A percentile compares a stretch with the other conserved stretches of the same genome.
These are phyloP conservation scores for Fusarium fujikuroi DNA, from an alignment of 2,329 filamentous ascomycete species.

Conservation along the genomic window DNA sequence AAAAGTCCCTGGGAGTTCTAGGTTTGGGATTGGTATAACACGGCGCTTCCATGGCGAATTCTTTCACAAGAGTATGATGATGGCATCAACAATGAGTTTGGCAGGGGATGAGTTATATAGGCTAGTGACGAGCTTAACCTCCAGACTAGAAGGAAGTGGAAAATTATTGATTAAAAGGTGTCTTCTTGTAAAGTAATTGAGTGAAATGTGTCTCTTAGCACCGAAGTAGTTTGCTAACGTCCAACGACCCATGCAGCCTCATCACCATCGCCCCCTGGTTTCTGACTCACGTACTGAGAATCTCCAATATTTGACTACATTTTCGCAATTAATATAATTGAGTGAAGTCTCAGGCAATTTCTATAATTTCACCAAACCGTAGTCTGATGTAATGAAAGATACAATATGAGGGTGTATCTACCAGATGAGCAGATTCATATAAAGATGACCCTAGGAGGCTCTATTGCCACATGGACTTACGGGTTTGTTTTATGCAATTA, in stretches of 20 bases:
- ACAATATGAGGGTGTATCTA: neutral
- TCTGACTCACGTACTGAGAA: neutral
- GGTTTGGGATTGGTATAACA: conserved; percentile 11
- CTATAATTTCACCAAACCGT: neutral
- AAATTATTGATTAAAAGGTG: neutral
- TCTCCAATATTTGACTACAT: fast-evolving
- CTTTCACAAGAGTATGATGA: conserved; percentile 16
- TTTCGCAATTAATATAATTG: neutral
- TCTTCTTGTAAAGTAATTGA: neutral
- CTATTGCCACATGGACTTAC: neutral
- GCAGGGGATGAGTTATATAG: neutral
- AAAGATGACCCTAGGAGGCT: neutral
- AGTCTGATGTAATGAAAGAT: too few relatives aligned
- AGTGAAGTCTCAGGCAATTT: fast-evolving
- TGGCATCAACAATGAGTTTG: neutral
- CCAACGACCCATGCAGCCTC: neutral
- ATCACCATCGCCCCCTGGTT: neutral
- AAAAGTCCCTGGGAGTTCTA: conserved; percentile 27
- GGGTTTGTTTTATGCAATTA: too few relatives aligned
- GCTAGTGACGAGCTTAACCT: neutral
- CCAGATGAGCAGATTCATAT: neutral
- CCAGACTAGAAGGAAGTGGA: conserved; percentile 1
- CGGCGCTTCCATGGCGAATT: conserved; percentile 3
- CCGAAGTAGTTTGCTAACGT: neutral
- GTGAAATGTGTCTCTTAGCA: neutral